Conservation (phyloP, 1,284 basidiomycete genomes). For the Ganoderma resinaceum region DNA sequence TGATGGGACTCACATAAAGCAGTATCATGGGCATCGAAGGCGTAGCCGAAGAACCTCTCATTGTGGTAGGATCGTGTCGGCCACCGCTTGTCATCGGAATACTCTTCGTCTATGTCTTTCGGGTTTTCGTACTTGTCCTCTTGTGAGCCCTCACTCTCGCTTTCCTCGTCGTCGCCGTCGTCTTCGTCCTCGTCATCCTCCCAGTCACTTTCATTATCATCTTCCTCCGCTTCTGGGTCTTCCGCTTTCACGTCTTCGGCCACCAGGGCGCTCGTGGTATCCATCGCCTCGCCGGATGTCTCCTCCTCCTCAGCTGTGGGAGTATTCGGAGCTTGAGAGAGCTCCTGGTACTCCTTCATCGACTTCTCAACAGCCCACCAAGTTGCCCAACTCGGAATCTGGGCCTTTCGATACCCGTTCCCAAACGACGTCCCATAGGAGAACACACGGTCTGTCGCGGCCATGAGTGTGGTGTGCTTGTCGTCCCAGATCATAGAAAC, state of each 20-base stretch:
- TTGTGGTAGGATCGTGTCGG: background rate
- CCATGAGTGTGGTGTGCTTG: background rate
- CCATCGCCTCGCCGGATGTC: background rate
- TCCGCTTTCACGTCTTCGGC: background rate
- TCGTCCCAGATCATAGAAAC: background rate
- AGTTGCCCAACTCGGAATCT: background rate
- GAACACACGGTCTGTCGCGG: background rate
- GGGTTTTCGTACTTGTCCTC: background rate
- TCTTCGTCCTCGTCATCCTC: background rate
- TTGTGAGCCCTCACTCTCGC: background rate
- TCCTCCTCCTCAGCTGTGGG: background rate
- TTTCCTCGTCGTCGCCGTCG: background rate
- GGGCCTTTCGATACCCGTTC: background rate
- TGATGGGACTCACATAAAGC: background rate
- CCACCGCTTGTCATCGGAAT: background rate
- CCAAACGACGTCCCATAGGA: no score
- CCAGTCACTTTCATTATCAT: background rate
- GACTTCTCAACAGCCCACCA: background rate
- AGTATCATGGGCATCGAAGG: background rate
- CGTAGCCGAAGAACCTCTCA: background rate
- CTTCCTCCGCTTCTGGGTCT: background rate
- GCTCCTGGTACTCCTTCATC: background rate
- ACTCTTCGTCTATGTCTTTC: background rate
- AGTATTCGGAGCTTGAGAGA: background rate
- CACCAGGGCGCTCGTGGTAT: background rate